Evolutionary conservation across 805 yeast species (phyloP).

Genomic region (Pichia nanzhaoensis): DNA sequence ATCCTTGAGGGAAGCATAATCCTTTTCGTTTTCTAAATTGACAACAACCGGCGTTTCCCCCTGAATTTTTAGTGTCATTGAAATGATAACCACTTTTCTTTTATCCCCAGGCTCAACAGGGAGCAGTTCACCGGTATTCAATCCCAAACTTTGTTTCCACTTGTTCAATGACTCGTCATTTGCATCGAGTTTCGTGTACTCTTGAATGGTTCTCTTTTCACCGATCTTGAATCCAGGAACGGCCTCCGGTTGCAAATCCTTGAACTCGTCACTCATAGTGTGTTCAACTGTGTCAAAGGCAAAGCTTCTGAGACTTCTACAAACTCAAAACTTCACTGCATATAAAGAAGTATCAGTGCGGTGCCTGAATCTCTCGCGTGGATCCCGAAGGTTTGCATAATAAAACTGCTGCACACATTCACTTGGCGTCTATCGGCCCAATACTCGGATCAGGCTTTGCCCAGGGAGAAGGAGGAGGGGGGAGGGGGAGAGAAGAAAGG

Average conservation of each 20-base stretch:
- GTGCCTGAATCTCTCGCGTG: too few species aligned
- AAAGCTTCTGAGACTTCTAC: not conserved
- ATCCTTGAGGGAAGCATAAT: slow-evolving; percentile 45
- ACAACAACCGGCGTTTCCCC: slow-evolving; percentile 64
- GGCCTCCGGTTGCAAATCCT: slow-evolving; percentile 57
- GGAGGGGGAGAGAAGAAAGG: too few species aligned
- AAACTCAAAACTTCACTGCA: not conserved
- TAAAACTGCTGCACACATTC: too few species aligned
- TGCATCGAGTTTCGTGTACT: slow-evolving; percentile 76
- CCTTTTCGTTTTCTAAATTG: slow-evolving; percentile 54
- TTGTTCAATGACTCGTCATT: slow-evolving; percentile 85
- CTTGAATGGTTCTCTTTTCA: slow-evolving; percentile 73
- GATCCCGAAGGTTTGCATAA: too few species aligned
- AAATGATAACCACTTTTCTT: slow-evolving; percentile 71
- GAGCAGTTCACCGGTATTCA: slow-evolving; percentile 48
- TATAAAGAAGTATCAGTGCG: too few species aligned
- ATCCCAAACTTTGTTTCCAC: slow-evolving; percentile 87
- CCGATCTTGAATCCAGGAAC: slow-evolving; percentile 59
- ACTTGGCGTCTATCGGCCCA: too few species aligned
- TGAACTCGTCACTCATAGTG: slow-evolving; percentile 24
- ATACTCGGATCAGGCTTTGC: too few species aligned
- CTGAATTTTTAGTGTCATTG: slow-evolving; percentile 64
- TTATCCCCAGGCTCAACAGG: slow-evolving; percentile 67
- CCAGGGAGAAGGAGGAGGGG: too few species aligned
- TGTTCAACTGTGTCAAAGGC: not conserved